Percentiles rank a stretch among this genome's conserved stretches.
Conservation (phyloP, 192 early-diverging fungal species). For the Coemansia sp. region DNA sequence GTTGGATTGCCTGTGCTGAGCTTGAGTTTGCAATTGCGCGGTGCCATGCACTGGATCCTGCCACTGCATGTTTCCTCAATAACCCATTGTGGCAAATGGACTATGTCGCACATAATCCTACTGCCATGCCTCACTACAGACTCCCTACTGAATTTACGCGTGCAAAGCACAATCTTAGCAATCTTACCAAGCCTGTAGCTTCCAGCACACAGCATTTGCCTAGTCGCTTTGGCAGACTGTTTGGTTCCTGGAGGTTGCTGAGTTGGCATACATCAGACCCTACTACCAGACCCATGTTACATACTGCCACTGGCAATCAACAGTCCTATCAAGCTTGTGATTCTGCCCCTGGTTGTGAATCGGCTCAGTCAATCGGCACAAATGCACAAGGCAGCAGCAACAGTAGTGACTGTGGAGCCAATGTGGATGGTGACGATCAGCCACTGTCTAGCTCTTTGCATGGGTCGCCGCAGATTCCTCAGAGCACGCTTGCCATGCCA, state of each 20-base stretch:
- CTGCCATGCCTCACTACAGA: conserved; percentile 37
- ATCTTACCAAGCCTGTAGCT: neutral
- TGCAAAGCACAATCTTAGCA: neutral
- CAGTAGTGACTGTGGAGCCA: neutral
- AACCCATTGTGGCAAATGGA: conserved; percentile 55
- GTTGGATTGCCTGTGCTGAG: conserved; percentile 81
- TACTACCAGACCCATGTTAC: conserved; percentile 12
- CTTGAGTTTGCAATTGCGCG: conserved; percentile 69
- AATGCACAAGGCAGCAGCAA: conserved; percentile 9
- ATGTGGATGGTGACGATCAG: neutral
- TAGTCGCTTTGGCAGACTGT: neutral
- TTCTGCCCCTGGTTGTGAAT: neutral
- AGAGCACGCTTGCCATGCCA: conserved; percentile 26
- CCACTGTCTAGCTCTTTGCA: neutral
- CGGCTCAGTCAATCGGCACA: neutral
- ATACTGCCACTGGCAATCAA: neutral
- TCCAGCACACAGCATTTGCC: neutral
- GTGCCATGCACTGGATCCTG: conserved; percentile 29
- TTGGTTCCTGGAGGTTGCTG: conserved; percentile 11
- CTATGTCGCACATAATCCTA: conserved; percentile 35
- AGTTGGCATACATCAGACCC: neutral
- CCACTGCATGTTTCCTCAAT: conserved; percentile 57
- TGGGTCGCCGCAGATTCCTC: conserved; percentile 3
- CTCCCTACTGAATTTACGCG: conserved; percentile 13
- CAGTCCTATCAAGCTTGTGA: conserved; percentile 20